These are phyloP conservation scores for Teratosphaeriaceae sp. DNA, from an alignment of 2,329 filamentous ascomycete genomes.

Conservation along the genomic window DNA sequence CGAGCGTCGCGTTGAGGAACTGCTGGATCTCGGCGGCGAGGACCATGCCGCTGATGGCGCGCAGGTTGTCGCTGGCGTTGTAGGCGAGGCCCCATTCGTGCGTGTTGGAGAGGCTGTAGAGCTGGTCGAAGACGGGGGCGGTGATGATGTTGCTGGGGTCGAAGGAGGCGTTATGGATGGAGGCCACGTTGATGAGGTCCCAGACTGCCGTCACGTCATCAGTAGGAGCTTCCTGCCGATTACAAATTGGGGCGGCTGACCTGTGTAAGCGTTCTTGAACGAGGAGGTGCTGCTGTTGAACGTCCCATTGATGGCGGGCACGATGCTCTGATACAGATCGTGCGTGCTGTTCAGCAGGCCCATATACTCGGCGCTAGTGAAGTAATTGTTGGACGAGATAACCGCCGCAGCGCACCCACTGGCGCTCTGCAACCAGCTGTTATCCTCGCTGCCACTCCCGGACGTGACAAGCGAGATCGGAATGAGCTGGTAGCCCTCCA, in stretches of 20 bases:
- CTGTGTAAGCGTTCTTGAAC: conserved; percentile 60
- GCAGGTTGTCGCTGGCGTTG: conserved; percentile 52
- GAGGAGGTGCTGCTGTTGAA: conserved; percentile 43
- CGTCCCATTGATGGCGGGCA: conserved; percentile 47
- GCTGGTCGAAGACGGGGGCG: conserved; percentile 51
- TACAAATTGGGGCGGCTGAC: no score
- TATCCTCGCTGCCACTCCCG: conserved; percentile 54
- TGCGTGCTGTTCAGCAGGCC: conserved; percentile 42
- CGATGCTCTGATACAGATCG: conserved; percentile 48
- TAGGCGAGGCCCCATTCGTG: conserved; percentile 81
- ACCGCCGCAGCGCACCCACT: conserved; percentile 50
- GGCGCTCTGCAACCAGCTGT: conserved; percentile 52
- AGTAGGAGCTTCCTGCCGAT: no score
- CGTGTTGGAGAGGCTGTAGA: conserved; percentile 66
- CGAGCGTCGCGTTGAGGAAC: conserved; percentile 40
- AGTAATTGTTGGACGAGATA: conserved; percentile 54
- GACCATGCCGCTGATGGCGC: conserved; percentile 43
- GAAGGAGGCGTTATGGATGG: conserved; percentile 58
- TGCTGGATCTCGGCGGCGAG: conserved; percentile 41
- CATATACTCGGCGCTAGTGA: conserved; percentile 45
- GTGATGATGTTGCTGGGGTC: conserved; percentile 53
- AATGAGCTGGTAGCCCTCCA: conserved; percentile 79
- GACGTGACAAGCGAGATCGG: conserved; percentile 61
- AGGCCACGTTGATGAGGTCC: conserved; percentile 57
- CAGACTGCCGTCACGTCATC: conserved; percentile 46